Base-by-base conservation (phyloP, 768 basidiomycete species). In the Suillus cothurnatus region DNA sequence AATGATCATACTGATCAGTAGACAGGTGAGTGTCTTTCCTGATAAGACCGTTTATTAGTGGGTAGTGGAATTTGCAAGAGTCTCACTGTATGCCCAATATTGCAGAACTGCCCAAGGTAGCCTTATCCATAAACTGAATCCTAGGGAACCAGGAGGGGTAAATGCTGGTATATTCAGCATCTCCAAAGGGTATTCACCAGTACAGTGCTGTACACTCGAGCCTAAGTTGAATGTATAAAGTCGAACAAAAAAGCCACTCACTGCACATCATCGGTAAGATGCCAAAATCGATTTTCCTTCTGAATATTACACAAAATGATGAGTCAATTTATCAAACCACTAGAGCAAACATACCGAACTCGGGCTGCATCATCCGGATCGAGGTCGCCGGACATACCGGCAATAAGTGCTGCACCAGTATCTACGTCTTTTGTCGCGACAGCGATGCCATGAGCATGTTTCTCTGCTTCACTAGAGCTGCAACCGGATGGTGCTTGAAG, bases 111-210 rank as follows among this genome's bases (percentile, higher is more conserved):
- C 88, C 89, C 4, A 91, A 78, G 0, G 90, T 92, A 0, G 86
- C 88, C 76, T 91, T 91, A 67, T 91, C 90, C 87, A 91, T 91
- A 66, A 87, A 91, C 71, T 91, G 89, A n/a, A 92, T 82, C 84
- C 90, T 87, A 65, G n/a, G 9, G 28, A 17, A 50, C 61, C 31
- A 21, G 4, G 36, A 47, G 9, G 21, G 3, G 4, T 47, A 9
- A 47, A n/a, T 47, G n/a, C n/a, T 31, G 28, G 17, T 55, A 43
- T 26, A 41, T 55, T 7, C 6, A 28, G 9, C 4, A 26, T 8
- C 14, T 38, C 26, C 36, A 14, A 11, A 60, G 15, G 19, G 14
- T 38, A 17, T 78, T 39, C 69, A 88, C 86, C 81, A 87, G 68
- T 87, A 89, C 41, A 88, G 81, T 32, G 79, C 88, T 88, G 61